Base-by-base conservation (phyloP, 2,329 filamentous ascomycete genomes). In the Bipolaris victoriae region DNA sequence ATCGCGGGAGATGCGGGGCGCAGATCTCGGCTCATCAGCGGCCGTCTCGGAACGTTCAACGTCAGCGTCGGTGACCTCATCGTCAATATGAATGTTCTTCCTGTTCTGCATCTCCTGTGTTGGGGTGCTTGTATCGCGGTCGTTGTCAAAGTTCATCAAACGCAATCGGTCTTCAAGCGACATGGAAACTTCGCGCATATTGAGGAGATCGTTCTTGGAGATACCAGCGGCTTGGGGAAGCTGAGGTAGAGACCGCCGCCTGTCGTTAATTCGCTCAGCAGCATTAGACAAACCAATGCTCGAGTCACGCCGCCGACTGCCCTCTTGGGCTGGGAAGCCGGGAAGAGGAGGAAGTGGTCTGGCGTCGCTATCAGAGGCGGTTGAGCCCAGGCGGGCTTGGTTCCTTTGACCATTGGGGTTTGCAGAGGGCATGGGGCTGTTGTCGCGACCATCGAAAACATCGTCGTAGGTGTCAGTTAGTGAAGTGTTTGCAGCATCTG, bases 331-430 rank as follows among this genome's bases (percentile, higher is more conserved):
- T 49, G 71, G 62, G 79, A 85, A 84, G 62, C 84, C 89, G 6
- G 94, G 94, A 44, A 98, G 84, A 44, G 94, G 93, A 33, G 94
- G 94, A 15, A 98, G 83, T 16, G 94, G 94, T 31, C 94, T 84
- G 65, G 91, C 88, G 58, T 96, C 91, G 40, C 87, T 88, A 67
- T 92, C 92, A 0, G 92, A 95, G 63, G 86, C 87, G 31, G 86
- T 79, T 2, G 92, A 95, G 66, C 91, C 89, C 22, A 87, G 88
- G 45, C 90, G 88, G 31, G 66, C 63, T 47, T 55, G 49, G 35
- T 81, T 80, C 24, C 82, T 77, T 24, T 78, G 71, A 16, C 79
- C 66, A 40, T 64, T 72, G 29, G 74, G 75, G 50, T 82, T 76
- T 29, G 77, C 68, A 24, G 86, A 86, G 6, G 88, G 86, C 79